Conservation (phyloP, 768 basidiomycete genomes). For the Agaricus blazei region DNA sequence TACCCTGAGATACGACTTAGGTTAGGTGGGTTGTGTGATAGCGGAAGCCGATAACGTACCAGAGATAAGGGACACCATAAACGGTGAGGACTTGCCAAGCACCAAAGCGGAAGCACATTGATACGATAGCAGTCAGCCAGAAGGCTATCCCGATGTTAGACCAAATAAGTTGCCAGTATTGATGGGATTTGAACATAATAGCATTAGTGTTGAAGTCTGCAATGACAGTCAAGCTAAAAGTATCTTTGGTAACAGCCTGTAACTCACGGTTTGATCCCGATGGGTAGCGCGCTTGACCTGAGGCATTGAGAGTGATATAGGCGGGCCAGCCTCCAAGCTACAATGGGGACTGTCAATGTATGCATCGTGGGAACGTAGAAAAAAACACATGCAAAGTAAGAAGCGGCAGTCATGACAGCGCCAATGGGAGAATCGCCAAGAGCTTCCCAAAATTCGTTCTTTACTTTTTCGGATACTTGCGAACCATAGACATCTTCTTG, state of each 20-base stretch:
- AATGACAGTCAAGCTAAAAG: not conserved
- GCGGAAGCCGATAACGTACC: conserved; percentile 31
- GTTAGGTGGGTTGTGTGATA: not conserved
- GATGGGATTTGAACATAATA: conserved; percentile 81
- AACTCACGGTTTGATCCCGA: conserved; percentile 68
- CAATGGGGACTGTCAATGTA: not conserved
- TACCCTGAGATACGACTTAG: conserved; percentile 38
- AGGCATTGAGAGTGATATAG: conserved; percentile 79
- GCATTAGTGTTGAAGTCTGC: conserved; percentile 73
- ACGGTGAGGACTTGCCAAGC: conserved; percentile 69
- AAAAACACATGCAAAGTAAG: conserved; percentile 50
- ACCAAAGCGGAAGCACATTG: conserved; percentile 55
- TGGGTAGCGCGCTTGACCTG: conserved; percentile 83
- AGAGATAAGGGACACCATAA: conserved; percentile 88
- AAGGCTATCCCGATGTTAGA: conserved; percentile 81
- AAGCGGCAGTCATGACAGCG: conserved; percentile 44
- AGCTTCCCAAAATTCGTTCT: conserved; percentile 76
- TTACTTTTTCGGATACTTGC: conserved; percentile 60
- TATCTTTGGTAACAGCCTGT: not conserved
- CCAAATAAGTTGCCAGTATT: conserved; percentile 67
- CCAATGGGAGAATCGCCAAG: conserved; percentile 88
- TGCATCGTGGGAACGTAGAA: not conserved
- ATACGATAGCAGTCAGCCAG: conserved; percentile 58
- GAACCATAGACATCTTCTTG: conserved; percentile 62
- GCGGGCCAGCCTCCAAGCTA: conserved; percentile 82